phyloP scores from a whole-genome alignment of 2,329 filamentous ascomycete species.

The Chrysoporthe deuterocubensis region DNA sequence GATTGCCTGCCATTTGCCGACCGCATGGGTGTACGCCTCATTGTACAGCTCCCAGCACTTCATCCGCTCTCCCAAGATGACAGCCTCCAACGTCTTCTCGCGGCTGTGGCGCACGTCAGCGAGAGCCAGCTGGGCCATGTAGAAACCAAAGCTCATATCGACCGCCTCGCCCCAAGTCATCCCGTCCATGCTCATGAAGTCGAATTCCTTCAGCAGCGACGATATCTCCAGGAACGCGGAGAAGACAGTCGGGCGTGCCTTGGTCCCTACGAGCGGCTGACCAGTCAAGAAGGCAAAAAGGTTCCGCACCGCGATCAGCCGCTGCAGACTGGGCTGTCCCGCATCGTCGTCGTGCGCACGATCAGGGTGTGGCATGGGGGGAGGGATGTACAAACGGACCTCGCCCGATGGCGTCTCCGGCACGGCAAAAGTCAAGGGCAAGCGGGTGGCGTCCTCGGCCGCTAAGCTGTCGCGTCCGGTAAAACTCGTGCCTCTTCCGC shows the following conservation, averaged over 20 bases:
- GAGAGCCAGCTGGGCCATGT: conserved; percentile 76
- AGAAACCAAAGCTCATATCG: conserved; percentile 70
- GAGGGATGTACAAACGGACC: conserved; percentile 58
- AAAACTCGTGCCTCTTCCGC: conserved; percentile 50
- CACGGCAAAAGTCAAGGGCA: conserved; percentile 11
- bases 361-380: conserved; percentile 39
- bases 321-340: conserved; percentile 50
- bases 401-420: conserved; percentile 45
- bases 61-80: conserved; percentile 89
- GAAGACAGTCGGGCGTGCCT: conserved; percentile 55
- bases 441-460: conserved; percentile 50
- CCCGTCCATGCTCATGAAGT: conserved; percentile 60
- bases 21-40: conserved; percentile 89
- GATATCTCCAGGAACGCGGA: conserved; percentile 59
- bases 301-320: conserved; percentile 64
- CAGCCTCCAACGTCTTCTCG: conserved; percentile 86
- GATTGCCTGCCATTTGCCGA: conserved; percentile 81
- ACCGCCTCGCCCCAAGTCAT: conserved; percentile 64
- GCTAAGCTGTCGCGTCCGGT: conserved; percentile 52
- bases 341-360: conserved; percentile 1
- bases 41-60: conserved; percentile 81
- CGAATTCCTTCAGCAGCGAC: conserved; percentile 58
- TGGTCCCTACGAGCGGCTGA: conserved; percentile 65
- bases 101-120: conserved; percentile 80
- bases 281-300: conserved; percentile 68